These are phyloP conservation scores for Cordyceps militaris DNA, from an alignment of 2,329 filamentous ascomycete genomes.

Conservation along the genomic window DNA sequence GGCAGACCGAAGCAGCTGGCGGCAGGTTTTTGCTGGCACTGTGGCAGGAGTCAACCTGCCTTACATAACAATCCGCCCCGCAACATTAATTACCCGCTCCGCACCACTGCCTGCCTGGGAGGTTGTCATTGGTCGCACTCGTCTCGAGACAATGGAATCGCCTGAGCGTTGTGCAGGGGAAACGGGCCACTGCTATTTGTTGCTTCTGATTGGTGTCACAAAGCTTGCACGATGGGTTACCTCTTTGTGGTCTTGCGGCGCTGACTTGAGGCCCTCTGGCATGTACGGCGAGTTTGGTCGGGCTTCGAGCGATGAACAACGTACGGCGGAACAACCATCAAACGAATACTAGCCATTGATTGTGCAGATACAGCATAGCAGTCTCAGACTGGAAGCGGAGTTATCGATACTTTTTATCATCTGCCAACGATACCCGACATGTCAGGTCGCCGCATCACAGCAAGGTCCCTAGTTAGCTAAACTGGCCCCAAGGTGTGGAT, in stretches of 20 bases:
- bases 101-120: neutral
- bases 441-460: no score
- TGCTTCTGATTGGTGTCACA: no score
- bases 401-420: no score
- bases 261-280: neutral
- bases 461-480: no score
- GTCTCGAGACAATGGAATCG: neutral
- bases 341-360: no score
- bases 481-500: no score
- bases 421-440: no score
- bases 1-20: constrained; percentile 32
- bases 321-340: no score
- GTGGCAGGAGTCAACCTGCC: constrained; percentile 20
- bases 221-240: neutral
- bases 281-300: neutral
- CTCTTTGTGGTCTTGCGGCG: neutral
- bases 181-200: neutral
- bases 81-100: constrained; percentile 14
- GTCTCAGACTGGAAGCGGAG: no score
- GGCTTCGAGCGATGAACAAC: neutral
- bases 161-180: neutral
- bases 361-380: no score
- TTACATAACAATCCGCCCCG: constrained; percentile 25
- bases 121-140: constrained; percentile 1
- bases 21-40: constrained; percentile 36